These are phyloP conservation scores for Magnusiomyces sp. DNA, from an alignment of 1,139 yeast genomes.

Conservation along the genomic window DNA sequence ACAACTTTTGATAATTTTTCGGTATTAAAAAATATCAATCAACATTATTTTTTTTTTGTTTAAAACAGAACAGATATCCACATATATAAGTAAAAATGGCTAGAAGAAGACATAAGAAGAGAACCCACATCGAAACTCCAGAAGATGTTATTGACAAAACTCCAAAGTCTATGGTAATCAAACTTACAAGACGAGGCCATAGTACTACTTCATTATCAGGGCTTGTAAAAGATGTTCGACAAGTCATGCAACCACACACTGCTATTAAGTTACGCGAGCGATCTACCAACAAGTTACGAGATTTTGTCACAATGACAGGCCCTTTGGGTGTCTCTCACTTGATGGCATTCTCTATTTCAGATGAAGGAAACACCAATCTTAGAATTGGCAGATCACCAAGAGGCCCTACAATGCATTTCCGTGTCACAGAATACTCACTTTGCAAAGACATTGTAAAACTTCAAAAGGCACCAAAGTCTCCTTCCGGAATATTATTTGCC, in stretches of 20 bases:
- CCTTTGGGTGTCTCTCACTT: constrained; percentile 89
- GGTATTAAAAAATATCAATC: too few relatives aligned
- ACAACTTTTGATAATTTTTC: too few relatives aligned
- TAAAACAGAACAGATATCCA: too few relatives aligned
- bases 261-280: constrained; percentile 83
- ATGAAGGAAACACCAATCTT: constrained; percentile 70
- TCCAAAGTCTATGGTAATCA: constrained; percentile 89
- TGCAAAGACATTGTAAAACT: constrained; percentile 71
- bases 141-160: constrained; percentile 65
- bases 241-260: constrained; percentile 93
- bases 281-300: constrained; percentile 76
- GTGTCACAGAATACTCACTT: constrained; percentile 66
- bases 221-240: constrained; percentile 78
- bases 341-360: constrained; percentile 75
- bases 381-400: constrained; percentile 83
- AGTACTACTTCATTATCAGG: constrained; percentile 76
- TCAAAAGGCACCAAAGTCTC: constrained; percentile 50
- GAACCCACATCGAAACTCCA: constrained; percentile 68
- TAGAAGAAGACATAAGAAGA: constrained; percentile 44
- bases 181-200: constrained; percentile 61
- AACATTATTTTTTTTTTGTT: too few relatives aligned
- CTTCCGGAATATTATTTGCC: constrained; percentile 36
- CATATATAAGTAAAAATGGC: constrained; percentile 2
- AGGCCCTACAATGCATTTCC: constrained; percentile 89
- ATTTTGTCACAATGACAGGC: constrained; percentile 93